Evolutionary conservation across 495 filamentous ascomycete species (phyloP).

Genomic region (Lentithecium fluviatile): DNA sequence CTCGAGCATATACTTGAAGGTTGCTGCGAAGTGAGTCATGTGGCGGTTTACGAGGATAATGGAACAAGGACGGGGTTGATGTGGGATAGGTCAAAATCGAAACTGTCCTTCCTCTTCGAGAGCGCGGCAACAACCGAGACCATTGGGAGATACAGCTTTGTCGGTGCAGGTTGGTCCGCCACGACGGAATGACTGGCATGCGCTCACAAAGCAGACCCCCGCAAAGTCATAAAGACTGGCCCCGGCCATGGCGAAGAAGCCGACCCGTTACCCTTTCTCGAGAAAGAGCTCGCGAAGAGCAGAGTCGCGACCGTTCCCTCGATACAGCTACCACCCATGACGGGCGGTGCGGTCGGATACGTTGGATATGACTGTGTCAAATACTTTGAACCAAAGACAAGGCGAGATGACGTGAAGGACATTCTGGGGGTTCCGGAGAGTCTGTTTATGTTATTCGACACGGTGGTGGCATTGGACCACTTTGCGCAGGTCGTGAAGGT

Average conservation of each 20-base stretch:
- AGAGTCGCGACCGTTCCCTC: conserved; percentile 78
- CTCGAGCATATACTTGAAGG: conserved; percentile 84
- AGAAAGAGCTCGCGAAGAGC: conserved; percentile 72
- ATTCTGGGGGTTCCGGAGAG: conserved; percentile 84
- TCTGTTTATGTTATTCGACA: conserved; percentile 97
- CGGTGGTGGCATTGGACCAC: conserved; percentile 90
- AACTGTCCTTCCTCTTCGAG: conserved; percentile 85
- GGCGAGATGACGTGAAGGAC: conserved; percentile 75
- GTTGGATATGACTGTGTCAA: conserved; percentile 95
- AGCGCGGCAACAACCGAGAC: conserved; percentile 88
- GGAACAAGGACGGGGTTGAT: conserved; percentile 8
- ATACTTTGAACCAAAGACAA: conserved; percentile 96
- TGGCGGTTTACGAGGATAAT: neutral
- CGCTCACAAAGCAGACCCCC: conserved; percentile 57
- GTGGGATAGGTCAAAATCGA: conserved; percentile 51
- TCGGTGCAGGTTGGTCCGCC: conserved; percentile 70
- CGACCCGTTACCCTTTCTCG: conserved; percentile 79
- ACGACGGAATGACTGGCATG: neutral
- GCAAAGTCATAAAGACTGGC: conserved; percentile 84
- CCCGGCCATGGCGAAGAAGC: conserved; percentile 76
- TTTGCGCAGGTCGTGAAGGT: conserved; percentile 91
- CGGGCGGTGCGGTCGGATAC: conserved; percentile 91
- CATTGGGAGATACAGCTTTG: conserved; percentile 90
- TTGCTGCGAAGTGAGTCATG: conserved; percentile 66
- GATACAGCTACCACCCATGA: conserved; percentile 75